phyloP scores from a whole-genome alignment of 2,329 filamentous ascomycete species.

The Neophaeococcomyces aloes region DNA sequence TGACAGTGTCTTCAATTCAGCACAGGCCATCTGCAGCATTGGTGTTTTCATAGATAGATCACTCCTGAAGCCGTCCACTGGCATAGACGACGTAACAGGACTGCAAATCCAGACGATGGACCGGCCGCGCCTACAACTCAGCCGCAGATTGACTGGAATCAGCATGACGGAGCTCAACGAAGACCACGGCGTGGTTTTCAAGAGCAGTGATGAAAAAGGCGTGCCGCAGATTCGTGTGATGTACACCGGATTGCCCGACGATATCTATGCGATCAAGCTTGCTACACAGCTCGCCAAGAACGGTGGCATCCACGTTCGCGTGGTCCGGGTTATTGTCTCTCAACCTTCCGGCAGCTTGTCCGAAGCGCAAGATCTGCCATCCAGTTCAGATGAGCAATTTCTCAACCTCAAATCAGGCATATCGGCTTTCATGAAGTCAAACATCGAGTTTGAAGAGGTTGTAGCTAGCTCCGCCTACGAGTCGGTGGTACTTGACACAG shows the following conservation, averaged over 20 bases:
- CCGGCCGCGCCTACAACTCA: constrained; percentile 31
- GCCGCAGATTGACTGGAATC: constrained; percentile 43
- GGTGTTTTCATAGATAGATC: constrained; percentile 63
- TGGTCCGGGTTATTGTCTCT: constrained; percentile 9
- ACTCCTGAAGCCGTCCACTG: constrained; percentile 10
- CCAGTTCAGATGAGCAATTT: neutral
- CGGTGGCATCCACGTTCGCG: constrained; percentile 45
- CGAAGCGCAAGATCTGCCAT: neutral
- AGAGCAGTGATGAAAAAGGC: constrained; percentile 30
- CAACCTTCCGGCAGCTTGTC: neutral
- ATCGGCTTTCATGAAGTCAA: neutral
- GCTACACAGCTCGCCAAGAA: constrained; percentile 77
- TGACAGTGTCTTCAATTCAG: constrained; percentile 47
- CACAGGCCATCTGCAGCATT: constrained; percentile 49
- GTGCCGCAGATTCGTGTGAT: constrained; percentile 66
- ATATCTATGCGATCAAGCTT: constrained; percentile 66
- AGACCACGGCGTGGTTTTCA: constrained; percentile 15
- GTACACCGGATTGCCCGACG: constrained; percentile 76
- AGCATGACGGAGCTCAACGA: constrained; percentile 36
- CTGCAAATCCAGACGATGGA: constrained; percentile 18
- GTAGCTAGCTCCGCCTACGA: neutral
- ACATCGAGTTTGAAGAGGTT: constrained; percentile 3
- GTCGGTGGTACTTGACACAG: neutral
- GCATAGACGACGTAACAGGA: neutral
- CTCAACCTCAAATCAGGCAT: neutral